Evolutionary conservation across 208 protist genomes (phyloP), one percentile per base, ranked within the genome.

Genomic region (Trypanosoma lewisi): DNA sequence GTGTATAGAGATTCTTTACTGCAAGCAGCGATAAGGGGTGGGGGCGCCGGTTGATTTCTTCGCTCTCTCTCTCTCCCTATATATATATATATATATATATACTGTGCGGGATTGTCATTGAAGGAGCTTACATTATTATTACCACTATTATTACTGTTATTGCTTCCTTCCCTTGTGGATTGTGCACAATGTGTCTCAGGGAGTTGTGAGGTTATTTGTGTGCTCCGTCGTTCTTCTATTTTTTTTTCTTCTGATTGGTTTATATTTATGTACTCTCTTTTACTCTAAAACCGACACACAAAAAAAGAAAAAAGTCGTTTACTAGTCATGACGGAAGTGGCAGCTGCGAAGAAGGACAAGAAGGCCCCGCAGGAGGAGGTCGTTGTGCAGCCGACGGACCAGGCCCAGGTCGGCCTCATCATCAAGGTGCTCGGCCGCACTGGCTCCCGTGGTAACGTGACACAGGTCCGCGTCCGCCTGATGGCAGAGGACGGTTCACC

Each of bases 401-500:
- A 94, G 71, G 88, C 87, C 21, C 95, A 97, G 73, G 82, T 98
- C 63, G 98, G 97, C 31, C 70, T 96, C 50, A 98, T 99, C 71
- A 98, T 93, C 50, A 98, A 99, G 82, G 86, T 99, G 52, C 83
- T 99, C 58, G 98, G 98, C 81, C 89, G 99, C 77, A 99, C 99
- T 37, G 98, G 99, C 73, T 99, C 98, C 57, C 96, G 98, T 70
- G 99, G 99, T 88, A 98, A 98, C 75, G 97, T 99, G 72, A 99
- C 98, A 37, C 98, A 99, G 91, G 97, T 99, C 73, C 91, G 92
- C 61, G 96, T 98, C 41, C 81, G 93, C 41, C 97, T 99, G 63
- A 80, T 99, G 68, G 85, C 93, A 53, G 86, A 93, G 70, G 80
- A 87, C 48, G 88, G 86, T 31, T 91, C 83, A 36, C 80, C 83